Evolutionary conservation across 2,329 filamentous ascomycete genomes (phyloP), one percentile per base, ranked within the genome.

Genomic region (Mycosphaerella arachidis): DNA sequence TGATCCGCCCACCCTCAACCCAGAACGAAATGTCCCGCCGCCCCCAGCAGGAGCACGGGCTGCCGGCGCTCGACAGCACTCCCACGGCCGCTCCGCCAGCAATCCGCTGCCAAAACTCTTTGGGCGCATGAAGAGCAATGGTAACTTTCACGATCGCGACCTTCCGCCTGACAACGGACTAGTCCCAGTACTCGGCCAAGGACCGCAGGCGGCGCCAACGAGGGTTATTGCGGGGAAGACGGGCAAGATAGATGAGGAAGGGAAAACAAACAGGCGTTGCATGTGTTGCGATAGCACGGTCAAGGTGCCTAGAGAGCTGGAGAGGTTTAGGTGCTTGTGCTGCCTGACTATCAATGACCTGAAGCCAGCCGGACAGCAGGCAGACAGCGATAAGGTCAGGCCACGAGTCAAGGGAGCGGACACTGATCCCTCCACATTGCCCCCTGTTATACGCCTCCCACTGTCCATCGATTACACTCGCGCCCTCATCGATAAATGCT

Each of bases 301-400:
- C 65, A 83, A 88, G 58, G 96, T 91, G 87, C 91, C 91, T 1
- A 84, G 82, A 63, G 84, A 87, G 56, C 76, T 92, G 62, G 83
- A 83, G 37, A 84, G 88, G 40, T 96, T 94, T 74, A 84, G 91
- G 67, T 96, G 92, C 74, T 89, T 89, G 46, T 88, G 90, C 57
- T 96, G 92, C 73, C 78, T 90, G 68, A 94, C 89, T 18, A 86
- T 96, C 71, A 96, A 95, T 71, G 91, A 96, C 71, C 74, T 96
- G 55, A 68, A 69, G 58, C 65, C 73, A 66, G 67, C 64, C 29
- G 59, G 58, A 57, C 63, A 69, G 58, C 57, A 66, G 61, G 55
- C 59, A 50, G 60, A 65, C 45, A 61, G 59, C 48, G 61, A 61
- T 54, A 62, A 62, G 55, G 63, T 61, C 53, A 43, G 58, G 52